Evolutionary conservation across 495 filamentous ascomycete species (phyloP).

Genomic region (Cladorrhinum samala): DNA sequence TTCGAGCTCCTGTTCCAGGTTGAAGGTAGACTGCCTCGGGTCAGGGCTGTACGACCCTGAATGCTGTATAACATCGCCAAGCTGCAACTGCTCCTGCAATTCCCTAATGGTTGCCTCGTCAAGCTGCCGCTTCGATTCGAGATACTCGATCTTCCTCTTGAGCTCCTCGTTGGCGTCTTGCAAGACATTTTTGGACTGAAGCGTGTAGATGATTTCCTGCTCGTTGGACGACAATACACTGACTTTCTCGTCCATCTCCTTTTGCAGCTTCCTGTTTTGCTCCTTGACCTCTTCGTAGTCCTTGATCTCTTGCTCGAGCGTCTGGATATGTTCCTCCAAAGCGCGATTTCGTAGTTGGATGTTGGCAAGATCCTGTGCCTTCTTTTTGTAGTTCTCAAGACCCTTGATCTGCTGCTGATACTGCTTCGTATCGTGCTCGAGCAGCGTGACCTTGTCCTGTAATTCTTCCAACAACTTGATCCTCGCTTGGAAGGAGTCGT

Average conservation of each 20-base stretch:
- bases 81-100: conserved; percentile 41
- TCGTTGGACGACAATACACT: conserved; percentile 34
- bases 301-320: conserved; percentile 64
- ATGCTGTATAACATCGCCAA: conserved; percentile 20
- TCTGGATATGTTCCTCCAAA: conserved; percentile 29
- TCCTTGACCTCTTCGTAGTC: conserved; percentile 53
- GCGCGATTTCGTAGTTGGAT: conserved; percentile 45
- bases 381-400: conserved; percentile 66
- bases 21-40: conserved; percentile 21
- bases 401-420: conserved; percentile 75
- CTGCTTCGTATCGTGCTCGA: conserved; percentile 67
- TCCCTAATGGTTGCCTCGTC: conserved; percentile 39
- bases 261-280: conserved; percentile 51
- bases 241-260: conserved; percentile 33
- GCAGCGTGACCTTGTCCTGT: conserved; percentile 53
- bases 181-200: conserved; percentile 30
- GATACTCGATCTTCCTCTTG: conserved; percentile 28
- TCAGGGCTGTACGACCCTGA: conserved; percentile 19
- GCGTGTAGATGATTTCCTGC: conserved; percentile 35
- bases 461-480: conserved; percentile 39
- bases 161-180: conserved; percentile 27
- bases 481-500: conserved; percentile 37
- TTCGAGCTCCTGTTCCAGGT: conserved; percentile 40
- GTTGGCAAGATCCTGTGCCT: conserved; percentile 54
- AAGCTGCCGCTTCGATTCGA: conserved; percentile 28